These are phyloP conservation scores for Fusarium fujikuroi DNA, from an alignment of 2,329 filamentous ascomycete species.

Conservation along the genomic window DNA sequence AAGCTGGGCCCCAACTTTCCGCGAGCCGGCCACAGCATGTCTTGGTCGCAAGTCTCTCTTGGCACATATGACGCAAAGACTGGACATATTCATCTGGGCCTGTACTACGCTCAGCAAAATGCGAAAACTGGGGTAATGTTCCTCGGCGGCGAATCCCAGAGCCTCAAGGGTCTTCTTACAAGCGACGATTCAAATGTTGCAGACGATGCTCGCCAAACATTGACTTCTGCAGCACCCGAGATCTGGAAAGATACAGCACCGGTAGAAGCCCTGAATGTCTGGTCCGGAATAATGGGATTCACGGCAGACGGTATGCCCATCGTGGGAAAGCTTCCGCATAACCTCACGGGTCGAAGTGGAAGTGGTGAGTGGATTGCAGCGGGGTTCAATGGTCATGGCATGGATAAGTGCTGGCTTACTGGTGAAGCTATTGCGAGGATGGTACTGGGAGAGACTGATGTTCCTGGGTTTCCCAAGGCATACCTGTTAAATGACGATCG, in stretches of 20 bases:
- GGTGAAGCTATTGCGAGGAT: conserved; percentile 53
- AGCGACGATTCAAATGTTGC: conserved; percentile 56
- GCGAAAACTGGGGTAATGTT: conserved; percentile 56
- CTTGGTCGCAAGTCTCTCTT: conserved; percentile 60
- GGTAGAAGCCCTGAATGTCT: conserved; percentile 48
- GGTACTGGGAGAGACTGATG: conserved; percentile 38
- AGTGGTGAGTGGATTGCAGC: conserved; percentile 59
- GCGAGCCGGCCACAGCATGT: conserved; percentile 45
- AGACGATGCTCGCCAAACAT: conserved; percentile 46
- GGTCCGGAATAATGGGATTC: conserved; percentile 61
- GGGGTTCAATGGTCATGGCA: conserved; percentile 61
- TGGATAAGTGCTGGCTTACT: conserved; percentile 62
- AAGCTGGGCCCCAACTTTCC: conserved; percentile 49
- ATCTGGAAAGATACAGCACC: conserved; percentile 43
- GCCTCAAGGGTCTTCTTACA: conserved; percentile 53
- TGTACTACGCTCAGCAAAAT: conserved; percentile 45
- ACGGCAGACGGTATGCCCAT: conserved; percentile 60
- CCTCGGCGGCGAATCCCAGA: conserved; percentile 61
- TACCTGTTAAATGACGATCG: conserved; percentile 17
- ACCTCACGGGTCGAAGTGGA: conserved; percentile 27
- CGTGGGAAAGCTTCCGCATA: conserved; percentile 56
- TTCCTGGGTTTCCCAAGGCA: conserved; percentile 31
- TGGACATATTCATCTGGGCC: conserved; percentile 48
- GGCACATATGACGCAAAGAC: conserved; percentile 60
- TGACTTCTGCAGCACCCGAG: conserved; percentile 51